Evolutionary conservation across 176 grass and related monocot species (phyloP).

Genomic region (Carex pumila): DNA sequence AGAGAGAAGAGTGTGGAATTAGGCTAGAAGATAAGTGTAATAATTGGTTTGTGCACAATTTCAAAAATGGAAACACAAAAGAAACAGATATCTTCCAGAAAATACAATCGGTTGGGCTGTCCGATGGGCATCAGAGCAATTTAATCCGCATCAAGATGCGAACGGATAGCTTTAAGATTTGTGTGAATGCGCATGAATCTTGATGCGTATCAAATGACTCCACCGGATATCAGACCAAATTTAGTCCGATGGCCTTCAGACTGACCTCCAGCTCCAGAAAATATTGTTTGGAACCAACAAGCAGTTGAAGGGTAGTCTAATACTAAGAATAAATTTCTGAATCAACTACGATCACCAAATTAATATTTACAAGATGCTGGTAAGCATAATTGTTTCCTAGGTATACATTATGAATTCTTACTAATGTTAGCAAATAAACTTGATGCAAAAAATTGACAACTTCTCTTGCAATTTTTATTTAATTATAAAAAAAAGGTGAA

Average conservation of each 20-base stretch:
- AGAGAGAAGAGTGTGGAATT: background rate
- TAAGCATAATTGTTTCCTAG: background rate
- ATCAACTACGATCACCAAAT: background rate
- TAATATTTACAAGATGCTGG: background rate
- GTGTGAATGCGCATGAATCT: no score
- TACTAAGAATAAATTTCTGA: background rate
- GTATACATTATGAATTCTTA: background rate
- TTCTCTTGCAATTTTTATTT: background rate
- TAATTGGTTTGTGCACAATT: background rate
- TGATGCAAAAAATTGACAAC: background rate
- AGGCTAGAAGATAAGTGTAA: background rate
- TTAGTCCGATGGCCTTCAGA: no score
- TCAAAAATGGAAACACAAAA: background rate
- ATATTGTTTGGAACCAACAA: background rate
- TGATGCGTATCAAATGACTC: no score
- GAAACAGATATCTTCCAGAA: background rate
- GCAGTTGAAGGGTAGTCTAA: background rate
- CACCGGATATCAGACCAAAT: no score
- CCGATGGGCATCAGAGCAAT: no score
- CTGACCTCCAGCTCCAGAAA: background rate
- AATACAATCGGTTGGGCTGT: no score
- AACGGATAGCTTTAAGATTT: no score
- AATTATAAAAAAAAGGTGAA: background rate
- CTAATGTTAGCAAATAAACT: background rate
- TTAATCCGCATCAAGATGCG: no score